Conservation (phyloP, 305 asterid genomes). For the Rubia tinctorum region DNA sequence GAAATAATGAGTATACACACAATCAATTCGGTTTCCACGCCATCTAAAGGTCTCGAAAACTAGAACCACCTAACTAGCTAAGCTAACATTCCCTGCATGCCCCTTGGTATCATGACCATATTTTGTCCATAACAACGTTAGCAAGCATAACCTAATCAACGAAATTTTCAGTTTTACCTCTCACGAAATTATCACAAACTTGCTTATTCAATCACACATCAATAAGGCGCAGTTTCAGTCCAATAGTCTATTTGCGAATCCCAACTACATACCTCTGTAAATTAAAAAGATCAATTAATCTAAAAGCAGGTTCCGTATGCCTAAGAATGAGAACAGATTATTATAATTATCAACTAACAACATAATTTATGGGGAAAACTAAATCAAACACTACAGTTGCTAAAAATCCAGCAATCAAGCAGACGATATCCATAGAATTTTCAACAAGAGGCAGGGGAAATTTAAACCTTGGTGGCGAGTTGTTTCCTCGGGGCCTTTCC, state of each 20-base stretch:
- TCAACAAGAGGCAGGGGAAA: background rate
- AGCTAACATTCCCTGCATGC: background rate
- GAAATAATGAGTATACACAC: background rate
- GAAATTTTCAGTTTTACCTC: background rate
- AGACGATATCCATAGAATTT: background rate
- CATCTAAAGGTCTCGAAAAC: background rate
- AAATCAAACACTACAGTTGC: background rate
- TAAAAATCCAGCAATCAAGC: background rate
- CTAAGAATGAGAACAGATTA: background rate
- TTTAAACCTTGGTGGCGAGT: slow-evolving; percentile 16
- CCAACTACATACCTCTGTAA: background rate
- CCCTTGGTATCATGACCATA: background rate
- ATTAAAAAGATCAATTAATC: background rate
- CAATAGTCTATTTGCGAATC: background rate
- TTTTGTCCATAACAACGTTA: background rate
- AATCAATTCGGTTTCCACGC: background rate
- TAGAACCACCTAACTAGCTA: background rate
- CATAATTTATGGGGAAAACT: background rate
- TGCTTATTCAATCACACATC: background rate
- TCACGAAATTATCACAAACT: background rate
- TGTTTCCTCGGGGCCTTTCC: slow-evolving; percentile 15
- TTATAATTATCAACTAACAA: background rate
- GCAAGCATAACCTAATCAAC: background rate
- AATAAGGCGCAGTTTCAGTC: background rate
- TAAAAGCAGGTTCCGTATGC: background rate